These are phyloP conservation scores for Lagenaria siceraria DNA, from an alignment of 306 rosid species.

Conservation along the genomic window DNA sequence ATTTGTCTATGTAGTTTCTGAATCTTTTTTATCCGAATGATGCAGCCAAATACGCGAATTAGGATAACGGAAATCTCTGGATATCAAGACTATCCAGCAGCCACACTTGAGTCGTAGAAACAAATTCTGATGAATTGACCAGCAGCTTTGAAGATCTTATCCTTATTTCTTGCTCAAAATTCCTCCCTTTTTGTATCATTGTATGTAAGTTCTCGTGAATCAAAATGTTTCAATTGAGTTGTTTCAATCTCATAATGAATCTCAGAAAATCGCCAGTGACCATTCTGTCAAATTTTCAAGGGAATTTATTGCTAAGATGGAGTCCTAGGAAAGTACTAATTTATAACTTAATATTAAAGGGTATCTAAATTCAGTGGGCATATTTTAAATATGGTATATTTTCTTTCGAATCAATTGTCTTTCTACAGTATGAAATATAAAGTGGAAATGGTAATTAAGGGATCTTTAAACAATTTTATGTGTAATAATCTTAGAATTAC, in stretches of 20 bases:
- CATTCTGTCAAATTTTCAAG: not conserved
- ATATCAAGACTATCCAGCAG: slow-evolving; percentile 76
- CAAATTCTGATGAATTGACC: not conserved
- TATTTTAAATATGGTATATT: not conserved
- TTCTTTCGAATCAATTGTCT: not conserved
- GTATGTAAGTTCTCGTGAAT: slow-evolving; percentile 10
- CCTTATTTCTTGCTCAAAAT: slow-evolving; percentile 12
- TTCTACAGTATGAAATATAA: not conserved
- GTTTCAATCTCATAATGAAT: not conserved
- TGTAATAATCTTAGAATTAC: too few relatives aligned
- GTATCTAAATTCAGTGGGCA: not conserved
- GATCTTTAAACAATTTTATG: too few relatives aligned
- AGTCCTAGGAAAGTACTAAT: not conserved
- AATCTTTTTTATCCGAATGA: not conserved
- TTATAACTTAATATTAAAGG: not conserved
- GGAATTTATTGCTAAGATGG: not conserved
- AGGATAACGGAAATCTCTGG: slow-evolving; percentile 80
- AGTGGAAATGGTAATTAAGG: too few relatives aligned
- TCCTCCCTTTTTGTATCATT: slow-evolving; percentile 13
- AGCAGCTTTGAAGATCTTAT: not conserved
- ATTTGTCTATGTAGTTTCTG: not conserved
- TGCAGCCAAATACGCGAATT: slow-evolving; percentile 84
- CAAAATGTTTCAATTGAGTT: not conserved
- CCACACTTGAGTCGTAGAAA: slow-evolving; percentile 46
- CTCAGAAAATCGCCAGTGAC: not conserved